A percentile compares a stretch with the other conserved stretches of the same genome.
These are phyloP conservation scores for Marasmius sp. DNA, from an alignment of 1,284 basidiomycete species.

Conservation along the genomic window DNA sequence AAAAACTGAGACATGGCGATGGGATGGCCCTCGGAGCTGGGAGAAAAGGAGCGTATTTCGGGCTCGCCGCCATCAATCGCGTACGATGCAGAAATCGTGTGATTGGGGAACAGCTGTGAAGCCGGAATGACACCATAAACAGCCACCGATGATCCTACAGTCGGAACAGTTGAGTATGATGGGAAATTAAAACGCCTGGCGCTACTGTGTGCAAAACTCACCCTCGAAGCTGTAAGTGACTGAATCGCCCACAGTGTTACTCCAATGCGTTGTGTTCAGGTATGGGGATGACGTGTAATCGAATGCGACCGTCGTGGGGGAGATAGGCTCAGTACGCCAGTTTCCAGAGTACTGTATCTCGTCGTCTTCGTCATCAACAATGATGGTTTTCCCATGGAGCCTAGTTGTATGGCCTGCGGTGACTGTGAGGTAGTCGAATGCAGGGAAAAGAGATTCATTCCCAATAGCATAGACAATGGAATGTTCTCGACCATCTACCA, in stretches of 20 bases:
- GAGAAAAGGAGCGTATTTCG: constrained; percentile 22
- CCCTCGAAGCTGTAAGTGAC: constrained; percentile 34
- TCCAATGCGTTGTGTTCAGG: constrained; percentile 34
- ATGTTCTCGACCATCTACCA: constrained; percentile 32
- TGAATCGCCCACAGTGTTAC: constrained; percentile 31
- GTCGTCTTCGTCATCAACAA: constrained; percentile 34
- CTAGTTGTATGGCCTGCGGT: constrained; percentile 33
- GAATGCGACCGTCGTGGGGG: constrained; percentile 15
- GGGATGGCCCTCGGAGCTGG: constrained; percentile 22
- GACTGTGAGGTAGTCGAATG: constrained; percentile 38
- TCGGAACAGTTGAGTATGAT: constrained; percentile 2
- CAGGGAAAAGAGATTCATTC: constrained; percentile 20
- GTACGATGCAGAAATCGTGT: constrained; percentile 33
- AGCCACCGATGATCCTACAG: constrained; percentile 33
- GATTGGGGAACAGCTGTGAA: constrained; percentile 19
- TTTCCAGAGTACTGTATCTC: constrained; percentile 29
- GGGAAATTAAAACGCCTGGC: neutral
- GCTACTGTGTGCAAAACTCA: constrained; percentile 16
- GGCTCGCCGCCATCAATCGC: constrained; percentile 29
- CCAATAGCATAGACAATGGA: constrained; percentile 32
- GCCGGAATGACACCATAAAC: constrained; percentile 31
- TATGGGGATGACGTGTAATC: constrained; percentile 29
- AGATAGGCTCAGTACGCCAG: constrained; percentile 27
- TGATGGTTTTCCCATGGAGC: constrained; percentile 31
- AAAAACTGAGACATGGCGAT: constrained; percentile 36